These are phyloP conservation scores for Curvularia lunata DNA, from an alignment of 2,329 filamentous ascomycete species.

Conservation along the genomic window DNA sequence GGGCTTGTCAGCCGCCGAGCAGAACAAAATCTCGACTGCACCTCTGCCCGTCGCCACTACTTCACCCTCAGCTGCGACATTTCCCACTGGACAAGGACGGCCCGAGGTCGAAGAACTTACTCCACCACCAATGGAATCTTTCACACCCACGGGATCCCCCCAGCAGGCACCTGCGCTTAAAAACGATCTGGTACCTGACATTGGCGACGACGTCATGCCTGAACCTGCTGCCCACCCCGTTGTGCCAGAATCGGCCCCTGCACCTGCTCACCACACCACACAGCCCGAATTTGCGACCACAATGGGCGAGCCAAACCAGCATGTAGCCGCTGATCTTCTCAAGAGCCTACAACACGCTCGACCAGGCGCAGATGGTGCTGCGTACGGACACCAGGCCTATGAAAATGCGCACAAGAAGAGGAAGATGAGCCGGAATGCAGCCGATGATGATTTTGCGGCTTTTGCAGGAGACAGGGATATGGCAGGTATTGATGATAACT, in stretches of 20 bases:
- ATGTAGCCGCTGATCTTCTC: slow-evolving; percentile 40
- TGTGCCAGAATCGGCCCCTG: slow-evolving; percentile 33
- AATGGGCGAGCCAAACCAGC: slow-evolving; percentile 27
- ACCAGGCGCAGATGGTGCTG: slow-evolving; percentile 29
- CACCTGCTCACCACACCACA: slow-evolving; percentile 27
- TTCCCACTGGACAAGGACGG: slow-evolving; percentile 60
- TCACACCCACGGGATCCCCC: slow-evolving; percentile 60
- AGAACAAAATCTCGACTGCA: slow-evolving; percentile 54
- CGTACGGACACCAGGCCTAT: slow-evolving; percentile 33
- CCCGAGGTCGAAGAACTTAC: slow-evolving; percentile 88
- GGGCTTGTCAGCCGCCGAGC: slow-evolving; percentile 70
- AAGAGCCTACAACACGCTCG: slow-evolving; percentile 39
- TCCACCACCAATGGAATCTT: slow-evolving; percentile 69
- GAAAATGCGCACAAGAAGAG: slow-evolving; percentile 45
- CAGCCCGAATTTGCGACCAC: slow-evolving; percentile 32
- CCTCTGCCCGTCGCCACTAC: slow-evolving; percentile 35
- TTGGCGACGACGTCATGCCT: slow-evolving; percentile 40
- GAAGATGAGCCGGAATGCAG: slow-evolving; percentile 43
- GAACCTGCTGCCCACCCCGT: slow-evolving; percentile 35
- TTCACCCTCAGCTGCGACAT: slow-evolving; percentile 23
- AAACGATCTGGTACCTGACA: slow-evolving; percentile 28
- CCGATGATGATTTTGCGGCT: slow-evolving; percentile 48
- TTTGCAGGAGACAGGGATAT: slow-evolving; percentile 58
- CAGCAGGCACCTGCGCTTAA: slow-evolving; percentile 25
- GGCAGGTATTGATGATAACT: slow-evolving; percentile 65